Percentiles rank a stretch among this genome's conserved stretches.
These are phyloP conservation scores for Theileria sp. DNA, from an alignment of 169 alveolate genomes.

Conservation along the genomic window DNA sequence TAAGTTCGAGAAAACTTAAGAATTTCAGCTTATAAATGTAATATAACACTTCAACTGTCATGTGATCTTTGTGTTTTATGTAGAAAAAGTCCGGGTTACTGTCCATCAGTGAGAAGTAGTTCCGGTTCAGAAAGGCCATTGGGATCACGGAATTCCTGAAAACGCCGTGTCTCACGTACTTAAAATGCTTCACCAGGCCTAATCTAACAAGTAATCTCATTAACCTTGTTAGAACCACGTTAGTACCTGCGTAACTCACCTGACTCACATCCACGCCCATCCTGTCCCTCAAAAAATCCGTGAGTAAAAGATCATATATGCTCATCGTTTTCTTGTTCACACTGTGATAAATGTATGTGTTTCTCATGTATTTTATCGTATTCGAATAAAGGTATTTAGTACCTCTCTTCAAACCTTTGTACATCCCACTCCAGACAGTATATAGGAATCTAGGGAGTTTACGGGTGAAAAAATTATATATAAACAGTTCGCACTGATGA, in stretches of 20 bases:
- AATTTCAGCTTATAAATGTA: background rate
- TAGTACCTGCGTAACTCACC: background rate
- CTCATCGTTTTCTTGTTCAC: background rate
- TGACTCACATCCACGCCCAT: background rate
- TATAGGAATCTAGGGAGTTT: conserved; percentile 2
- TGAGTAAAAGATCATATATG: background rate
- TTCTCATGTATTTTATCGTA: background rate
- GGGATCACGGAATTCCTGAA: background rate
- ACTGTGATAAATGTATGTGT: conserved; percentile 2
- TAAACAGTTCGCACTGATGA: background rate
- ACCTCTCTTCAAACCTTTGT: background rate
- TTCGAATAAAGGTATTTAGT: background rate
- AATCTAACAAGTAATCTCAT: background rate
- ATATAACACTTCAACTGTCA: background rate
- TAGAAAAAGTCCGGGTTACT: background rate
- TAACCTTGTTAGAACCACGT: background rate
- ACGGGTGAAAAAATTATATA: background rate
- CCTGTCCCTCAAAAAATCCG: background rate
- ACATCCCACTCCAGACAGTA: background rate
- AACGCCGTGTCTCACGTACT: background rate
- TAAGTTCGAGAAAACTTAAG: background rate
- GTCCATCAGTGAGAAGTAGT: background rate
- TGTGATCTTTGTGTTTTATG: background rate
- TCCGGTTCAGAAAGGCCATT: background rate
- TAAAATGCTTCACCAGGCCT: background rate